Percentiles rank a stretch among this genome's conserved stretches.
Evolutionary conservation across 164 flowering plant species (phyloP).

Genomic region (Liriodendron chinense): DNA sequence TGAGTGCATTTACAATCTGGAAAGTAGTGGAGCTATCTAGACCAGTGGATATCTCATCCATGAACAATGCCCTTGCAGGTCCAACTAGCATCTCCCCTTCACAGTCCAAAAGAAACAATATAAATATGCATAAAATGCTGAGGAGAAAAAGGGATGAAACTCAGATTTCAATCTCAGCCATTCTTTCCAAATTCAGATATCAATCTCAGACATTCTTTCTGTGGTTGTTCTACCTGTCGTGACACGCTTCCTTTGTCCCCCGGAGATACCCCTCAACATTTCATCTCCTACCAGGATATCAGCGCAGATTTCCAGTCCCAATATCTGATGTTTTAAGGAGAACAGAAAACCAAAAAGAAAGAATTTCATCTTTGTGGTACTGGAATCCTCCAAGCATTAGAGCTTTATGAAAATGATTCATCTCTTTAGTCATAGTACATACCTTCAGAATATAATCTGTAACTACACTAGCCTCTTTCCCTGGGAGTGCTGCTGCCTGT

Average conservation of each 20-base stretch:
- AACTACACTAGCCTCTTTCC: conserved; percentile 59
- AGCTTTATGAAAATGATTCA: background rate
- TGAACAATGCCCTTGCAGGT: conserved; percentile 32
- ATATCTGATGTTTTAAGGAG: conserved; percentile 13
- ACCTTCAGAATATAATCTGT: conserved; percentile 79
- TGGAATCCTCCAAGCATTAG: background rate
- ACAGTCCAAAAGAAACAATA: background rate
- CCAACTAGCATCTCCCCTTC: conserved; percentile 60
- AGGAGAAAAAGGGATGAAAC: background rate
- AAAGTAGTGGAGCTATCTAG: conserved; percentile 62
- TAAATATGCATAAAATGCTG: background rate
- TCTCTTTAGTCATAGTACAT: background rate
- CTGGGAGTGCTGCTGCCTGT: conserved; percentile 60
- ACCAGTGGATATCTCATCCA: conserved; percentile 39
- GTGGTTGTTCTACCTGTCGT: conserved; percentile 17
- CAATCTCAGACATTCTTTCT: background rate
- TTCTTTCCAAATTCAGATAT: background rate
- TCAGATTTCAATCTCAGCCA: too few species aligned
- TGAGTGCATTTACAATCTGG: conserved; percentile 57
- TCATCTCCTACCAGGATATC: conserved; percentile 27
- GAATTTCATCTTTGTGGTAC: background rate
- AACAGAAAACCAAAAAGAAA: background rate
- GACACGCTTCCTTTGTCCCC: conserved; percentile 26
- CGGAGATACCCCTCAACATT: conserved; percentile 29
- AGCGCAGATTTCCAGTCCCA: conserved; percentile 27